These are phyloP conservation scores for Moniliophthora roreri DNA, from an alignment of 1,284 basidiomycete species.

Conservation along the genomic window DNA sequence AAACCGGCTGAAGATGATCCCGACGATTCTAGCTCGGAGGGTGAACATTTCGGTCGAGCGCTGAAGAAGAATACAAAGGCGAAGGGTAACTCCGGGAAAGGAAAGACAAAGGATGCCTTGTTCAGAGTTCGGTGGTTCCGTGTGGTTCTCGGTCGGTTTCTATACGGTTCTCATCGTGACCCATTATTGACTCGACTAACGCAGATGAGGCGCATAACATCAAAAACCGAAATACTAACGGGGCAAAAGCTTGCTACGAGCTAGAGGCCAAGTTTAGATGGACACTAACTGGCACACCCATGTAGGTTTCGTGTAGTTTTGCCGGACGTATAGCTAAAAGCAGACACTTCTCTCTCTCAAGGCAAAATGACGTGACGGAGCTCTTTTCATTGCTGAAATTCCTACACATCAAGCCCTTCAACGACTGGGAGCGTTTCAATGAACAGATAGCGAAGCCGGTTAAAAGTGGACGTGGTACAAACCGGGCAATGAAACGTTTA, in stretches of 20 bases:
- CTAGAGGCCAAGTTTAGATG: constrained; percentile 82
- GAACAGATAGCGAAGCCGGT: constrained; percentile 80
- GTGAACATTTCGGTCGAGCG: constrained; percentile 38
- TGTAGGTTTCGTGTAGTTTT: constrained; percentile 47
- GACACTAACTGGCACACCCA: constrained; percentile 90
- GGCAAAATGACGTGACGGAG: constrained; percentile 89
- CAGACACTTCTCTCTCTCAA: constrained; percentile 23
- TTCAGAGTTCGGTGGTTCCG: constrained; percentile 85
- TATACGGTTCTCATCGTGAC: background rate
- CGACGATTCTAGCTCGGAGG: constrained; percentile 38
- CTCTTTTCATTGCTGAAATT: constrained; percentile 91
- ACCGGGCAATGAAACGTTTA: constrained; percentile 79
- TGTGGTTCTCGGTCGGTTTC: constrained; percentile 72
- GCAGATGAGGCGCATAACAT: constrained; percentile 98
- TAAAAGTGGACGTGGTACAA: constrained; percentile 63
- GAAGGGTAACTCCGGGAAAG: constrained; percentile 29
- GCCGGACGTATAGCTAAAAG: background rate
- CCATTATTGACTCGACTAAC: constrained; percentile 1
- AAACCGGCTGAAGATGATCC: constrained; percentile 26
- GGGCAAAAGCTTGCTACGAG: constrained; percentile 79
- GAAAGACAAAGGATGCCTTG: constrained; percentile 60
- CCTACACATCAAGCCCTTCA: constrained; percentile 81
- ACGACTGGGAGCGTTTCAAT: constrained; percentile 80
- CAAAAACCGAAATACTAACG: constrained; percentile 88
- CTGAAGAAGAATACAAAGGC: constrained; percentile 41